Evolutionary conservation across 1,284 basidiomycete species (phyloP).

Genomic region (Cutaneotrichosporon cavernicola): DNA sequence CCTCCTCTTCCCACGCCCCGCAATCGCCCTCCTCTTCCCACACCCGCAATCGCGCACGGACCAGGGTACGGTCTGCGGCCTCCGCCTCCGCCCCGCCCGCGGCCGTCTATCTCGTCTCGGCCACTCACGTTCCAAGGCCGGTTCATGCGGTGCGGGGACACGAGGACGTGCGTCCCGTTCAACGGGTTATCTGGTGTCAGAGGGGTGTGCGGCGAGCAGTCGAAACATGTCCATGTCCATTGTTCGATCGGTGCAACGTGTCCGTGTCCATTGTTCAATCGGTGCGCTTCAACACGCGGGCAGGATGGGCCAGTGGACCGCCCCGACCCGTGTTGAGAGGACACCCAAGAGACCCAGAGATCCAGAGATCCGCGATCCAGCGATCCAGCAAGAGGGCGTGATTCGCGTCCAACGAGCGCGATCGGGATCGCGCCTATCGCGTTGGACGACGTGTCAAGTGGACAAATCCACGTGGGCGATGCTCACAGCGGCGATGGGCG

Average conservation of each 20-base stretch:
- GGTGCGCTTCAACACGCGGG: too few species aligned
- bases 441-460: not conserved
- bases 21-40: not conserved
- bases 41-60: not conserved
- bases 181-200: conserved; percentile 51
- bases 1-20: not conserved
- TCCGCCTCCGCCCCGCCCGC: not conserved
- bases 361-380: too few species aligned
- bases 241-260: too few species aligned
- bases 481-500: conserved; percentile 48
- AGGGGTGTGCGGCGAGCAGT: not conserved
- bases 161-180: conserved; percentile 63
- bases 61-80: not conserved
- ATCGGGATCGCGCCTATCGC: too few species aligned
- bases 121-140: conserved; percentile 47
- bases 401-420: too few species aligned
- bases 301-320: too few species aligned
- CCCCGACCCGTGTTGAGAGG: too few species aligned
- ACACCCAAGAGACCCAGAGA: too few species aligned
- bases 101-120: too few species aligned
- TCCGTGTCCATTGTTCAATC: not conserved
- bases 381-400: too few species aligned
- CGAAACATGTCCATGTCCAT: not conserved
- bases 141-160: conserved; percentile 70
- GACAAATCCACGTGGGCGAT: too few species aligned